Conservation (phyloP, 2,329 filamentous ascomycete species). For the Plectosphaerella plurivora region DNA sequence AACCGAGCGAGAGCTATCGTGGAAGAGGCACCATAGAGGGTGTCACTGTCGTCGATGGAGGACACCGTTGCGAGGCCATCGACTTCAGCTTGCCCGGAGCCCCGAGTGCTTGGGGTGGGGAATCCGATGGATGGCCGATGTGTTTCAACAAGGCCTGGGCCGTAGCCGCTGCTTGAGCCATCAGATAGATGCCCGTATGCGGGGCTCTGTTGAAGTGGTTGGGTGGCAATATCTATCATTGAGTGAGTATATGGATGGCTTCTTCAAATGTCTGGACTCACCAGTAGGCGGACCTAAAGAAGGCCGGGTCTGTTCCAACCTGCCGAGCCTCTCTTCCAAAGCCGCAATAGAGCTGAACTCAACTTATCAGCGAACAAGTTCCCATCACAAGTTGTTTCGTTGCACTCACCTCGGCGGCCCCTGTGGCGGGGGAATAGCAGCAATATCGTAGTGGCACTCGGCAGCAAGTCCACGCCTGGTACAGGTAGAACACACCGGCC, state of each 20-base stretch:
- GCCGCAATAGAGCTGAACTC: not conserved
- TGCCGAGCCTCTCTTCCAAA: not conserved
- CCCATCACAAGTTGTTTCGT: not conserved
- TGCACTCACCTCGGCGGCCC: not conserved
- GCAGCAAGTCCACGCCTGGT: slow-evolving; percentile 1
- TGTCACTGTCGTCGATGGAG: slow-evolving; percentile 1
- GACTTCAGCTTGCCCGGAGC: not conserved
- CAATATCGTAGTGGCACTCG: slow-evolving; percentile 2
- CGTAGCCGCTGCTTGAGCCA: not conserved
- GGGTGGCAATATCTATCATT: not conserved
- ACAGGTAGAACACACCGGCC: slow-evolving; percentile 3
- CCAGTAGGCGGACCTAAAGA: not conserved
- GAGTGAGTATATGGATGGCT: too few relatives aligned
- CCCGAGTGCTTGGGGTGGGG: not conserved
- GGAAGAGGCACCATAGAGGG: slow-evolving; percentile 3
- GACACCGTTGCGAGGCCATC: slow-evolving; percentile 4
- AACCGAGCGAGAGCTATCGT: slow-evolving; percentile 3
- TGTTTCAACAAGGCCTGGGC: not conserved
- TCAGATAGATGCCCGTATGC: not conserved
- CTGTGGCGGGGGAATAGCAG: not conserved
- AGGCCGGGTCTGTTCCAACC: not conserved
- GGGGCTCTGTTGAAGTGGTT: not conserved
- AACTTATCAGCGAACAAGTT: not conserved
- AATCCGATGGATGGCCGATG: not conserved
- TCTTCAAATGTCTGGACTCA: too few relatives aligned